phyloP scores from a whole-genome alignment of 108 stramenopile genomes.

The Mediolabrus comicus region DNA sequence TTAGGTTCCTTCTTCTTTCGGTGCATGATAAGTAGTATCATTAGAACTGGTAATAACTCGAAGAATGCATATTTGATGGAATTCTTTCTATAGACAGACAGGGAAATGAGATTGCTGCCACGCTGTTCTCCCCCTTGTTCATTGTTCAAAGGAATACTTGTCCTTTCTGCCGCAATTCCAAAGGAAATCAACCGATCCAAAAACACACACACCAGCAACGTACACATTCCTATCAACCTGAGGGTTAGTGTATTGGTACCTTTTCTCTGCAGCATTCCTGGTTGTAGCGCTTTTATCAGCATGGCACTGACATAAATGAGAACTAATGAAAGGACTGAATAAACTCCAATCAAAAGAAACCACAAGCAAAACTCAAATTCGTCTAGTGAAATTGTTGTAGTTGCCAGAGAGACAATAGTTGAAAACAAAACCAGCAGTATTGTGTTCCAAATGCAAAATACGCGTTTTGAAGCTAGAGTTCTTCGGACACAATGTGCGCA shows the following conservation, averaged over 20 bases:
- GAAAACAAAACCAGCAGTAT: constrained; percentile 23
- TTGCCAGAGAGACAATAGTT: constrained; percentile 14
- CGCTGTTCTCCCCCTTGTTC: background rate
- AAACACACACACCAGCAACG: constrained; percentile 26
- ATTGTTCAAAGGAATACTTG: constrained; percentile 5
- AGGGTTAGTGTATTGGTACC: constrained; percentile 24
- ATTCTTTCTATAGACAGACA: constrained; percentile 16
- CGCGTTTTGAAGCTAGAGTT: constrained; percentile 33
- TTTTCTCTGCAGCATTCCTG: constrained; percentile 26
- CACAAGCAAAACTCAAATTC: constrained; percentile 31
- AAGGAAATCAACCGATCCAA: constrained; percentile 22
- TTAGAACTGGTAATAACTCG: constrained; percentile 34
- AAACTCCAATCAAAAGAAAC: constrained; percentile 23
- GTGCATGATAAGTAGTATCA: constrained; percentile 40
- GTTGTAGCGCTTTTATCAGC: constrained; percentile 23
- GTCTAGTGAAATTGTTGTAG: background rate
- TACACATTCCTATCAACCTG: constrained; percentile 22
- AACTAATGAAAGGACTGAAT: constrained; percentile 17
- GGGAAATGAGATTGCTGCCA: background rate
- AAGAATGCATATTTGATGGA: constrained; percentile 22
- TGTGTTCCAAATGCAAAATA: constrained; percentile 34
- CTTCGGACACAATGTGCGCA: constrained; percentile 18
- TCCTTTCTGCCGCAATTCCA: constrained; percentile 22
- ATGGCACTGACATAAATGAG: constrained; percentile 27
- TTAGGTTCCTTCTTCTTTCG: constrained; percentile 25